Base-by-base conservation (phyloP, 140 eudicot genomes). In the Oenanthe javanica region DNA sequence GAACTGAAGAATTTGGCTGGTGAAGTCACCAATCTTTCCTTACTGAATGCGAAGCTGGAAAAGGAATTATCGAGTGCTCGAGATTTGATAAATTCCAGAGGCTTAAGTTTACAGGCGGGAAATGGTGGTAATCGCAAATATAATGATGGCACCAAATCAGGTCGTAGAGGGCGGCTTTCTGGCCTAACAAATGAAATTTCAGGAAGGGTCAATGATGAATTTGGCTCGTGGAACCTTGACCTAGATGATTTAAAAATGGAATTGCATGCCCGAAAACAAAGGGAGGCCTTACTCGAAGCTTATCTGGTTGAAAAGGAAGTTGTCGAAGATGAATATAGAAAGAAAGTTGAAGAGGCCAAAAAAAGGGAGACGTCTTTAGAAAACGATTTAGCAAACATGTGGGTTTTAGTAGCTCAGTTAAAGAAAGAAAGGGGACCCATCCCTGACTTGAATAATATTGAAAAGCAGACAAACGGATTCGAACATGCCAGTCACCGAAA, bases 381-480 rank as follows among this genome's bases (percentile, higher is more conserved):
- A 81, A 95, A 90, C 64, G 97, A 95, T 80, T 76, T 95, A 79
- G 99, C 99, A 14, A 95, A 95, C 77, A 95, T 95, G 99, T 95
- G 99, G 99, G 97, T 95, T 75, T 91, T 90, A 78, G 99, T 95
- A 83, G 97, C 99, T 84, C 94, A 91, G 88, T 77, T 95, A 87
- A 95, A 95, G 86, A 88, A 85, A 84, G 97, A 95, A 71, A 90
- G 82, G 50, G 86, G 84, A 0, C 75, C 66, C 27, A 72, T 81
- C 45, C 84, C 81, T 27, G 90, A 88, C 72, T 66, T 81, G 25
- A 85, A 83, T 78, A 36, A 45, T 27, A 90, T 77, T 43, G 90
- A 87, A 47, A 84, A 82, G 81, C 85, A 73, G 11, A 85, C 81
- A 73, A 85, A 88, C 46, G 82, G 43, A 43, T 11, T 51, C 13